These are phyloP conservation scores for Alternaria arbusti DNA, from an alignment of 2,329 filamentous ascomycete species.

Conservation along the genomic window DNA sequence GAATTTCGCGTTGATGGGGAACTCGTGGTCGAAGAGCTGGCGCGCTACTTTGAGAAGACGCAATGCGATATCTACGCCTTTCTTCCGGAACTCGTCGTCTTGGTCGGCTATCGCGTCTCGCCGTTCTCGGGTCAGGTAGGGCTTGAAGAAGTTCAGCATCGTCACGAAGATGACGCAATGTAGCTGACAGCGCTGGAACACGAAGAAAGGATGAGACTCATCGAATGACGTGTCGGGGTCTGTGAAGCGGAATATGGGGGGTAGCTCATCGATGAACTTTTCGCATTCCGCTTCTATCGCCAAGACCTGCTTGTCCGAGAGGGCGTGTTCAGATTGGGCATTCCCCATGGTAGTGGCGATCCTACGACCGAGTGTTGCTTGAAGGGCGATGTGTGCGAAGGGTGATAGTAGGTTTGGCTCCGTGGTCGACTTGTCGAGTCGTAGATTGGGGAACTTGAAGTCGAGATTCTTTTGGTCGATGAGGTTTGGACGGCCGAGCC, in stretches of 20 bases:
- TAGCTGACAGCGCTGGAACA: conserved; percentile 56
- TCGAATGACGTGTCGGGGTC: conserved; percentile 55
- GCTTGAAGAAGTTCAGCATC: conserved; percentile 55
- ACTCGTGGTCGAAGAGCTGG: conserved; percentile 54
- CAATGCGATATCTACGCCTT: conserved; percentile 55
- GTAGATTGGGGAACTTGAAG: conserved; percentile 51
- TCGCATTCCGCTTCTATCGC: conserved; percentile 48
- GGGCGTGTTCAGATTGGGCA: conserved; percentile 16
- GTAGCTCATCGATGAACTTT: conserved; percentile 54
- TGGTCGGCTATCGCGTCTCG: conserved; percentile 33
- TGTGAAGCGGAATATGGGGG: conserved; percentile 49
- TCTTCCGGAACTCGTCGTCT: conserved; percentile 50
- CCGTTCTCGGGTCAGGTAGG: conserved; percentile 51
- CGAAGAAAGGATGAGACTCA: conserved; percentile 50
- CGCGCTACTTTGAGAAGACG: conserved; percentile 52
- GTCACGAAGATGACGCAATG: conserved; percentile 56
- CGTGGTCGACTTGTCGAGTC: conserved; percentile 44
- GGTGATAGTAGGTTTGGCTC: conserved; percentile 51
- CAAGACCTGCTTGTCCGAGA: conserved; percentile 32
- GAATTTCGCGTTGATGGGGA: conserved; percentile 57
- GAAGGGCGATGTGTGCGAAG: conserved; percentile 52
- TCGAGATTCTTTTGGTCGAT: conserved; percentile 51
- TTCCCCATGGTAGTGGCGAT: conserved; percentile 35
- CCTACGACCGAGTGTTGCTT: conserved; percentile 47
- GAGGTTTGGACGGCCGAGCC: conserved; percentile 54